Evolutionary conservation across 257 asterid species (phyloP).

Genomic region (Nicotiana tomentosiformis): DNA sequence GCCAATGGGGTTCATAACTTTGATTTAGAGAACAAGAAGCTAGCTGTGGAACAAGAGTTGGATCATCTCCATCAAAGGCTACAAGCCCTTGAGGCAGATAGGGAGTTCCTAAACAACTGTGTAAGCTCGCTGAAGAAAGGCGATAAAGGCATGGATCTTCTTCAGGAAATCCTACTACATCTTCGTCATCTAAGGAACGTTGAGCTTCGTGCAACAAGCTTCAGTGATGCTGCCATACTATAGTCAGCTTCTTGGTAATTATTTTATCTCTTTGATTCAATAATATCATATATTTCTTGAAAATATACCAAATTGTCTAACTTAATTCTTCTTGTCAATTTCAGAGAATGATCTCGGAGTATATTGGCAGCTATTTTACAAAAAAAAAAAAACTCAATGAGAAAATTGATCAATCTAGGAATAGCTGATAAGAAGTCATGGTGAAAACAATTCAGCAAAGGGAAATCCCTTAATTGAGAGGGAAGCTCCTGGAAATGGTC

Average conservation of each 20-base stretch:
- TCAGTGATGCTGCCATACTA: constrained; percentile 32
- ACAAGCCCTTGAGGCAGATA: constrained; percentile 94
- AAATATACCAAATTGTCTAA: not conserved
- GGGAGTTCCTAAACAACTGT: constrained; percentile 88
- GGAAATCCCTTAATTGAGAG: constrained; percentile 17
- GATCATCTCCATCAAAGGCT: constrained; percentile 82
- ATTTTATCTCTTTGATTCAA: not conserved
- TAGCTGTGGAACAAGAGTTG: constrained; percentile 71
- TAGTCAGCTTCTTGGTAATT: constrained; percentile 20
- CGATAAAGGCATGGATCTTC: constrained; percentile 86
- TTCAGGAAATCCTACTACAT: constrained; percentile 84
- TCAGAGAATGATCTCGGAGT: constrained; percentile 14
- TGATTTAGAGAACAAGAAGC: constrained; percentile 45
- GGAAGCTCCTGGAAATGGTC: constrained; percentile 19
- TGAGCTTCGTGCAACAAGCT: constrained; percentile 59
- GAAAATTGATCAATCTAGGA: not conserved
- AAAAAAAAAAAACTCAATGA: not conserved
- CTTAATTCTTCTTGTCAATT: not conserved
- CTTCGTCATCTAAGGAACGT: constrained; percentile 65
- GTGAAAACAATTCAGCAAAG: not conserved
- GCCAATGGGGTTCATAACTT: constrained; percentile 41
- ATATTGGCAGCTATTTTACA: no score
- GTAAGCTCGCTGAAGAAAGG: constrained; percentile 81
- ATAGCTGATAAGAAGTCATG: constrained; percentile 7
- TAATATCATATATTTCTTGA: not conserved